Evolutionary conservation across 148 eudicot species (phyloP).

Genomic region (Simmondsia chinensis): DNA sequence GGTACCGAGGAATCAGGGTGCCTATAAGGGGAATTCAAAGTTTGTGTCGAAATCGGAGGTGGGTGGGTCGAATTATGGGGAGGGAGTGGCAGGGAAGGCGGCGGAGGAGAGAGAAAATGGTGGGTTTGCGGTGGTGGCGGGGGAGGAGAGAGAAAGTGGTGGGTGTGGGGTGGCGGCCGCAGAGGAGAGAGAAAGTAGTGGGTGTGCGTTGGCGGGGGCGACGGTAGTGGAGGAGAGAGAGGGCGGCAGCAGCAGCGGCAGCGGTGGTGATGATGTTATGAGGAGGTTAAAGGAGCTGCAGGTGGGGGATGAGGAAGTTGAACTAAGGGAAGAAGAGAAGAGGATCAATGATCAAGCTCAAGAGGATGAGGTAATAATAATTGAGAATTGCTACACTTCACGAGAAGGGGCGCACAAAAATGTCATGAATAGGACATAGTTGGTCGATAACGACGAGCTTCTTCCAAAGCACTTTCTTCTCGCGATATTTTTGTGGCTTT

Average conservation of each 20-base stretch:
- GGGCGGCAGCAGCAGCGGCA: slow-evolving; percentile 1
- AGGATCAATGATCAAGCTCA: slow-evolving; percentile 73
- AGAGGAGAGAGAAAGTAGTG: slow-evolving; percentile 6
- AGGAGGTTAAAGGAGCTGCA: slow-evolving; percentile 40
- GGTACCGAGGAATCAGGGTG: slow-evolving; percentile 20
- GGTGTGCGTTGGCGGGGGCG: neutral
- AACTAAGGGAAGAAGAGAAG: slow-evolving; percentile 47
- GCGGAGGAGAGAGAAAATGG: slow-evolving; percentile 17
- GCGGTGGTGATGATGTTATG: slow-evolving; percentile 25
- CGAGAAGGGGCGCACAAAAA: too few relatives aligned
- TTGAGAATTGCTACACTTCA: too few relatives aligned
- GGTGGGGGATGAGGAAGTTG: slow-evolving; percentile 36
- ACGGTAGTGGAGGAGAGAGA: slow-evolving; percentile 3
- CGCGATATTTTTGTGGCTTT: too few relatives aligned
- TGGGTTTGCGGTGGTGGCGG: neutral
- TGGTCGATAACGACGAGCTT: too few relatives aligned
- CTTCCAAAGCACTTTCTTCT: too few relatives aligned
- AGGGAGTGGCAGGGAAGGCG: slow-evolving; percentile 3
- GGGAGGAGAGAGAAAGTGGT: too few relatives aligned
- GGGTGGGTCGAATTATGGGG: slow-evolving; percentile 16
- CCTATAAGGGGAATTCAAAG: slow-evolving; percentile 10
- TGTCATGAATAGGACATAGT: too few relatives aligned
- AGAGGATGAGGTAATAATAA: slow-evolving; percentile 71
- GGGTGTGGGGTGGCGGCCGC: too few relatives aligned
- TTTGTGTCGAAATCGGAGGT: slow-evolving; percentile 11